Percentiles rank a stretch among this genome's conserved stretches.
phyloP scores from a whole-genome alignment of 768 basidiomycete species.

The Leccinellum rugosiceps region DNA sequence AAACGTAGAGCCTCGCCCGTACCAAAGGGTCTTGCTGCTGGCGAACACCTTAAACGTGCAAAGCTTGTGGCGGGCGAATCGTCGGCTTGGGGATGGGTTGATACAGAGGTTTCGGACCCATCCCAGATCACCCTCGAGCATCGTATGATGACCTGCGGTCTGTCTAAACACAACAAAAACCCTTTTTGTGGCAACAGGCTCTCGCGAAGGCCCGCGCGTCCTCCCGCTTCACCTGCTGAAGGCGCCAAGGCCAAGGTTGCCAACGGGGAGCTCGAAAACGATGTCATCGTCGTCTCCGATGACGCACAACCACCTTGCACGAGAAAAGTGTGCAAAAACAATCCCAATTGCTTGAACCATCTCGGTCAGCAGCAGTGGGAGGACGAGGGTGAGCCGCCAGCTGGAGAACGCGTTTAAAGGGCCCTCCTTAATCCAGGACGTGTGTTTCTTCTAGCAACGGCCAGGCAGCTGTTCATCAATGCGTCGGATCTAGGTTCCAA shows the following conservation, averaged over 20 bases:
- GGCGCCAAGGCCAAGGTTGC: slow-evolving; percentile 14
- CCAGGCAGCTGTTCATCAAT: slow-evolving; percentile 50
- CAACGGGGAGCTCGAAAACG: slow-evolving; percentile 51
- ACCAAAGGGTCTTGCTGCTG: slow-evolving; percentile 53
- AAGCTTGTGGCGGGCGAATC: slow-evolving; percentile 44
- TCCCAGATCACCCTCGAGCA: slow-evolving; percentile 68
- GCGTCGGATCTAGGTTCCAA: slow-evolving; percentile 50
- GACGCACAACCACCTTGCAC: slow-evolving; percentile 56
- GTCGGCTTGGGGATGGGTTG: slow-evolving; percentile 81
- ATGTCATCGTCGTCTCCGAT: slow-evolving; percentile 69
- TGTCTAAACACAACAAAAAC: slow-evolving; percentile 49
- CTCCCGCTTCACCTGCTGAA: slow-evolving; percentile 7
- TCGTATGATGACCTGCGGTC: slow-evolving; percentile 62
- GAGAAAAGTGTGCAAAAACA: slow-evolving; percentile 64
- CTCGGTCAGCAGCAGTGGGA: slow-evolving; percentile 85
- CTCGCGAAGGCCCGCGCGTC: slow-evolving; percentile 24
- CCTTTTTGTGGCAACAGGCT: slow-evolving; percentile 61
- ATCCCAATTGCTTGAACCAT: slow-evolving; percentile 86
- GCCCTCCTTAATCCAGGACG: slow-evolving; percentile 3
- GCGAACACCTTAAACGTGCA: slow-evolving; percentile 59
- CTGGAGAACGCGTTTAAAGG: slow-evolving; percentile 10
- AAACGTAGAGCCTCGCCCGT: slow-evolving; percentile 48
- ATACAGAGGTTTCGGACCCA: slow-evolving; percentile 52
- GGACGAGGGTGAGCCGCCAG: slow-evolving; percentile 48
- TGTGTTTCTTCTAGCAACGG: slow-evolving; percentile 40